Evolutionary conservation across 2,329 filamentous ascomycete species (phyloP), one percentile per base, ranked within the genome.

Genomic region (Neurospora crassa): DNA sequence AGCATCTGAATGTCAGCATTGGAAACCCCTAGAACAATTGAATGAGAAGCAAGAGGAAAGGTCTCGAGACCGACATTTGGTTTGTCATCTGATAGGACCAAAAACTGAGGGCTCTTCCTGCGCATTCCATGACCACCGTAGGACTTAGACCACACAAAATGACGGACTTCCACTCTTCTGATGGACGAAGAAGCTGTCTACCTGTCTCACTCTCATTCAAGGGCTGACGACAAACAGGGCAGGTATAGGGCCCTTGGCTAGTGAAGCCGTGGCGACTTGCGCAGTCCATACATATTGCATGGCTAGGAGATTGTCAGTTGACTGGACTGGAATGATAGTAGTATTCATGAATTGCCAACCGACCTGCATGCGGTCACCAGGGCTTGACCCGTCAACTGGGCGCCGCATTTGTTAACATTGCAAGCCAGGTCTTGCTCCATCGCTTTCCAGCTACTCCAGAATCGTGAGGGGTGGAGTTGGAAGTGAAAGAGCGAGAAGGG

Each of bases 361-460:
- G 73, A 92, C 93, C 91, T 93, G 88, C 94, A 98, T 16, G 92
- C 96, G 5, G 94, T 97, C 42, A 97, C 93, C 1, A 97, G 86
- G 12, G 93, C 94, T 73, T 87, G 85, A 53, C 92, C 89, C 42
- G 83, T 85, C 42, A 97, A 85, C 74, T 90, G 87, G 53, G 83
- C 83, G 67, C 92, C 88, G 77, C 95, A 97, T 73, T 90, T 91
- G 43, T 94, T 84, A 40, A 89, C 87, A 79, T 97, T 97, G 83
- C 95, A 97, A 43, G 88, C 87, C 34, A 97, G 83, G 29, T 85
- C 82, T 72, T 90, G 88, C 71, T 97, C 92, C 92, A 96, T 96
- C 4, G 41, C 41, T 18, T 18, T 43, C 10, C 16, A 43, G 41
- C 41, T 43, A 18, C 40, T 12, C 14, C 11, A 18, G 7, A 43